Evolutionary conservation across 768 basidiomycete genomes (phyloP).

Genomic region (Symmetrospora coprosmae): DNA sequence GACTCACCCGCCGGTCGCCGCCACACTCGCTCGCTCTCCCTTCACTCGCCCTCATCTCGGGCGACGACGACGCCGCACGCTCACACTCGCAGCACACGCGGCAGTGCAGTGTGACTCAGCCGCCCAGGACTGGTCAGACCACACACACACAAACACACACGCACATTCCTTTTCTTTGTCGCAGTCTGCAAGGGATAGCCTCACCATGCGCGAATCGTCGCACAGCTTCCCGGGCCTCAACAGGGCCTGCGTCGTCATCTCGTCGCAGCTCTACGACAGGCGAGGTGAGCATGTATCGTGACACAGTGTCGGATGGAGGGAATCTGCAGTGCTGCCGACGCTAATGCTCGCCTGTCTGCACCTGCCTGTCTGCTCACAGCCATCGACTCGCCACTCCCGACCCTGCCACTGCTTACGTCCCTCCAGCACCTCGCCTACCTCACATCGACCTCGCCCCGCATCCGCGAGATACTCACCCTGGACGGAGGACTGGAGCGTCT

Average conservation of each 20-base stretch:
- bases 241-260: conserved; percentile 85
- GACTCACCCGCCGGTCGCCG: no score
- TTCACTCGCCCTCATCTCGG: no score
- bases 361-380: conserved; percentile 18
- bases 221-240: conserved; percentile 89
- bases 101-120: no score
- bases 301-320: no score
- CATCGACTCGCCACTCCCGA: conserved; percentile 40
- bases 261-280: conserved; percentile 84
- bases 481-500: conserved; percentile 95
- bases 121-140: no score
- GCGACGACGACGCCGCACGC: no score
- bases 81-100: no score
- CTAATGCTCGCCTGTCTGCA: no score
- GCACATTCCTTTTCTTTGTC: no score
- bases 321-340: not conserved
- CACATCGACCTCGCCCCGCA: conserved; percentile 89
- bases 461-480: conserved; percentile 95
- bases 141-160: no score
- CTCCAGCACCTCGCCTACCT: conserved; percentile 90
- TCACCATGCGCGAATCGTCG: conserved; percentile 88
- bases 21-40: no score
- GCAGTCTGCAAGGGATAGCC: no score
- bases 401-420: conserved; percentile 72
- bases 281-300: conserved; percentile 56